phyloP scores from a whole-genome alignment of 345 rosid genomes.

The Diplotaxis tenuifolia region DNA sequence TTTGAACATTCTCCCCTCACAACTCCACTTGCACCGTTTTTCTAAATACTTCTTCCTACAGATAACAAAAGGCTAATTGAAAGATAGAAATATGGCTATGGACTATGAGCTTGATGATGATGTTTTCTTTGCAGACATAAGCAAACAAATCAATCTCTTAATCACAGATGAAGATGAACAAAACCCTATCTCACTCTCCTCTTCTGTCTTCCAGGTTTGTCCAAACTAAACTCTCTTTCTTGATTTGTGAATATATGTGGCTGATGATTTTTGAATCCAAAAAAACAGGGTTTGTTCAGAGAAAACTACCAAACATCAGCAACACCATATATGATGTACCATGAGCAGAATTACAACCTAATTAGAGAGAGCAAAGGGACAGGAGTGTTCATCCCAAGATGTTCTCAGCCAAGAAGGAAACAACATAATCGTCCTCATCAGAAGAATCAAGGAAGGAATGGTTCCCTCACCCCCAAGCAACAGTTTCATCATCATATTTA shows the following conservation, averaged over 20 bases:
- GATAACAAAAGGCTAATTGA: constrained; percentile 4
- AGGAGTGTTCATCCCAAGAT: constrained; percentile 82
- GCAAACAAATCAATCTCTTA: constrained; percentile 85
- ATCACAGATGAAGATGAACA: constrained; percentile 85
- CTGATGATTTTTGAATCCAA: constrained; percentile 13
- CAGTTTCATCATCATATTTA: constrained; percentile 29
- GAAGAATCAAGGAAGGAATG: constrained; percentile 56
- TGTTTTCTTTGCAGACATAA: constrained; percentile 79
- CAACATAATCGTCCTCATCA: constrained; percentile 35
- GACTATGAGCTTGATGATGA: constrained; percentile 93
- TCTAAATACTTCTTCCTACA: constrained; percentile 7
- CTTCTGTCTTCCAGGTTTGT: constrained; percentile 76
- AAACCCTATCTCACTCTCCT: constrained; percentile 45
- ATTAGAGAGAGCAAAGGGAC: constrained; percentile 81
- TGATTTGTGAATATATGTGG: neutral
- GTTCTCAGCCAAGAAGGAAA: constrained; percentile 62
- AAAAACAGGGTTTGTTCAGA: constrained; percentile 54
- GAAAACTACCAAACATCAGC: constrained; percentile 42
- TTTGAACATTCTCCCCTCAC: constrained; percentile 35
- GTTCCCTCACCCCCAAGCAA: constrained; percentile 47
- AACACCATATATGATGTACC: constrained; percentile 43
- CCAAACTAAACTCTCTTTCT: neutral
- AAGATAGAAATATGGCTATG: constrained; percentile 30
- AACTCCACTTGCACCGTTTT: constrained; percentile 19
- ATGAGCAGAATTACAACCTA: constrained; percentile 46